A percentile compares a stretch with the other conserved stretches of the same genome.
phyloP scores from a whole-genome alignment of 2,329 filamentous ascomycete genomes.

The Ophiosphaerella korrae region DNA sequence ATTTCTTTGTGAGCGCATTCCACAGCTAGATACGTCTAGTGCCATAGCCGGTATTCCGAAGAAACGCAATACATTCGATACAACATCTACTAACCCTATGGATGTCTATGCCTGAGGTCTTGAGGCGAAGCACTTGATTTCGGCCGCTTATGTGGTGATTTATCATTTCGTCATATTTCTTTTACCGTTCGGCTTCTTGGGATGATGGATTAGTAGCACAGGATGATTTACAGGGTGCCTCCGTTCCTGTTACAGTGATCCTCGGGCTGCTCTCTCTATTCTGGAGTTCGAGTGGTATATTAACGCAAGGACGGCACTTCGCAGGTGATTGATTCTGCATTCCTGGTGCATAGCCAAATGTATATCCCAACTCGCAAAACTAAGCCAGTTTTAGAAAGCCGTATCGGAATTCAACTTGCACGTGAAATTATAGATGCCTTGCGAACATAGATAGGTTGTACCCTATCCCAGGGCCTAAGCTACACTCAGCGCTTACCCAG shows the following conservation, averaged over 20 bases:
- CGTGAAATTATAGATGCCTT: too few species aligned
- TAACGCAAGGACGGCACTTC: slow-evolving; percentile 2
- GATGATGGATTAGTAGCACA: slow-evolving; percentile 2
- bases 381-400: too few species aligned
- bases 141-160: slow-evolving; percentile 1
- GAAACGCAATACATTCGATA: slow-evolving; percentile 1
- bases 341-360: neutral
- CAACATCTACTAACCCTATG: neutral
- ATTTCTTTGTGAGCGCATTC: slow-evolving; percentile 3
- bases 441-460: too few species aligned
- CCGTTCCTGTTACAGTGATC: slow-evolving; percentile 4
- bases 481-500: too few species aligned
- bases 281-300: slow-evolving; percentile 3
- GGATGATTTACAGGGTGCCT: slow-evolving; percentile 6
- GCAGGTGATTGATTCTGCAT: neutral
- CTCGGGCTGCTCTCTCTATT: slow-evolving; percentile 3
- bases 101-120: slow-evolving; percentile 9
- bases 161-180: slow-evolving; percentile 7
- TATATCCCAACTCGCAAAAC: neutral
- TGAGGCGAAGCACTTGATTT: slow-evolving; percentile 5
- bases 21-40: neutral
- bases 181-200: slow-evolving; percentile 5
- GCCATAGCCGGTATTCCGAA: slow-evolving; percentile 5
- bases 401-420: too few species aligned
- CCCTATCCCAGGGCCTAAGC: too few species aligned